Evolutionary conservation across 768 basidiomycete species (phyloP).

Genomic region (Lactifluus echinatus): DNA sequence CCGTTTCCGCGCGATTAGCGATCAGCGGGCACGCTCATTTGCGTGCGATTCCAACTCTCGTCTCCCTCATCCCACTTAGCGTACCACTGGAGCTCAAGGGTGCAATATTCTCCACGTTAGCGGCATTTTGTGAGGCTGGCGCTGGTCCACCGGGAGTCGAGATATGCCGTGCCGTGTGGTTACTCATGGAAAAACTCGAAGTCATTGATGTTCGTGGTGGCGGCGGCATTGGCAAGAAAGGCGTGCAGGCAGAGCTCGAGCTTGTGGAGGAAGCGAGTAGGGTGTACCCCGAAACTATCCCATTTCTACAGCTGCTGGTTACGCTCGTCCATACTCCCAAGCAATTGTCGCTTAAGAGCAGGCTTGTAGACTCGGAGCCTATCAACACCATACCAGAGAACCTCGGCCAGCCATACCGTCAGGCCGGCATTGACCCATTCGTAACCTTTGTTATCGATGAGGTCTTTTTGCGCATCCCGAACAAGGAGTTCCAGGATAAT

Average conservation of each 20-base stretch:
- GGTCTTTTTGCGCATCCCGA: conserved; percentile 70
- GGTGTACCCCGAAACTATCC: conserved; percentile 81
- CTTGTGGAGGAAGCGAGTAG: conserved; percentile 73
- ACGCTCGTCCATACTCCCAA: conserved; percentile 81
- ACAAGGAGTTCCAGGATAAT: conserved; percentile 63
- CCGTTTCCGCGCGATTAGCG: conserved; percentile 69
- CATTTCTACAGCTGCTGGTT: conserved; percentile 76
- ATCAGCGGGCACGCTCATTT: conserved; percentile 71
- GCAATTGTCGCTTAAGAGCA: conserved; percentile 52
- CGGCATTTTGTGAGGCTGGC: conserved; percentile 77
- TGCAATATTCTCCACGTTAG: conserved; percentile 68
- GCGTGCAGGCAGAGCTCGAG: conserved; percentile 81
- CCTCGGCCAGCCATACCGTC: conserved; percentile 71
- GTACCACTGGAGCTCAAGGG: conserved; percentile 91
- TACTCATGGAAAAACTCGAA: conserved; percentile 73
- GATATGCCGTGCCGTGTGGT: conserved; percentile 77
- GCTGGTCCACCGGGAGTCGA: conserved; percentile 66
- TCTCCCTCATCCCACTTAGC: conserved; percentile 67
- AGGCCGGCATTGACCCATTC: conserved; percentile 76
- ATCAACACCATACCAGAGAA: conserved; percentile 71
- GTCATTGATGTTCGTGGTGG: conserved; percentile 67
- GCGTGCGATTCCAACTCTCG: conserved; percentile 71
- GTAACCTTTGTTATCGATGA: conserved; percentile 83
- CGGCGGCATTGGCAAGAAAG: conserved; percentile 49
- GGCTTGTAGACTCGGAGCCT: conserved; percentile 48